Evolutionary conservation across 2,329 filamentous ascomycete species (phyloP).

Genomic region (Neofusicoccum umdonicola): DNA sequence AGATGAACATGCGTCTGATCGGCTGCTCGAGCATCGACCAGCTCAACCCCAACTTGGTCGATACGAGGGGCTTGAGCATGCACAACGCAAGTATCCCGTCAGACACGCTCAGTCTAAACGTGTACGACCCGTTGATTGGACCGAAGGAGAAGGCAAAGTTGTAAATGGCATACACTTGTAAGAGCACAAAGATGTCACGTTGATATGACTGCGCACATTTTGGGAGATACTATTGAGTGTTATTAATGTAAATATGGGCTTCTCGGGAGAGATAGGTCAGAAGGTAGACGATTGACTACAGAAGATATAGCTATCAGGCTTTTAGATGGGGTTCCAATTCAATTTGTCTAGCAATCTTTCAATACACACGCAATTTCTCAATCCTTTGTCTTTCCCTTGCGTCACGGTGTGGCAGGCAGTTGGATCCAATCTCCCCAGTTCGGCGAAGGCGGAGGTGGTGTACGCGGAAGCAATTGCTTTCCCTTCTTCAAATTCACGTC

Average conservation of each 20-base stretch:
- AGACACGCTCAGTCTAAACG: constrained; percentile 59
- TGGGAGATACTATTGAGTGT: not conserved
- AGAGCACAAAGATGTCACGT: not conserved
- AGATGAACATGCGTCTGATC: constrained; percentile 97
- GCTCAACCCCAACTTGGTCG: constrained; percentile 76
- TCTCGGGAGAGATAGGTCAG: not conserved
- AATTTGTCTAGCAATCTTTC: too few species aligned
- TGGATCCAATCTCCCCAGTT: too few species aligned
- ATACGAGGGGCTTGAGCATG: constrained; percentile 66
- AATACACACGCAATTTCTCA: too few species aligned
- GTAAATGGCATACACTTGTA: constrained; percentile 23
- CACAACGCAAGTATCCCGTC: constrained; percentile 59
- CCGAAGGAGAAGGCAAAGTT: constrained; percentile 40
- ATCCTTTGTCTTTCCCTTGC: too few species aligned
- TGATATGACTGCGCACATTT: not conserved
- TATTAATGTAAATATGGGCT: not conserved
- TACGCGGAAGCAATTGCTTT: too few species aligned
- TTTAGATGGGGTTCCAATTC: not conserved
- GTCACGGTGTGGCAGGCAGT: too few species aligned
- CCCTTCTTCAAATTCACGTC: too few species aligned
- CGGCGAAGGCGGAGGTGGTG: too few species aligned
- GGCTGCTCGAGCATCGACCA: constrained; percentile 74
- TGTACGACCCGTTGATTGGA: constrained; percentile 53
- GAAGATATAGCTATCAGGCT: not conserved
- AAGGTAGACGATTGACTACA: not conserved